phyloP scores from a whole-genome alignment of 2,329 filamentous ascomycete genomes.

The Penicillium verrucosum region DNA sequence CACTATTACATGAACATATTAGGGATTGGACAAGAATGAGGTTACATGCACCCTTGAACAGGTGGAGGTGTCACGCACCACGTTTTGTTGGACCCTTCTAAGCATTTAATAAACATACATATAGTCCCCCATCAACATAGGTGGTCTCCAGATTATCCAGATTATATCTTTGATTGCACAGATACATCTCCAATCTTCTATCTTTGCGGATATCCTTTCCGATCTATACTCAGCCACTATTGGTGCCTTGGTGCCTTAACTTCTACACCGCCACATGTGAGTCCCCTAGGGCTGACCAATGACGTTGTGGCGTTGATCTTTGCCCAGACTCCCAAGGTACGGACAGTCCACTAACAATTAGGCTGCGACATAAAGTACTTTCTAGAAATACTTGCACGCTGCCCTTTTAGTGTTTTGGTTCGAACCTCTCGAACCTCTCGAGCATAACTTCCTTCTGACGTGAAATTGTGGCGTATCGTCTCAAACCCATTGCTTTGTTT shows the following conservation, averaged over 20 bases:
- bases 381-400: slow-evolving; percentile 2
- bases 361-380: slow-evolving; percentile 28
- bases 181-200: not conserved
- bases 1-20: not conserved
- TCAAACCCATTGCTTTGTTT: slow-evolving; percentile 6
- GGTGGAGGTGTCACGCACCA: slow-evolving; percentile 19
- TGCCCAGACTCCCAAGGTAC: slow-evolving; percentile 20
- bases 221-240: not conserved
- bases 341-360: slow-evolving; percentile 20
- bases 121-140: not conserved
- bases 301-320: slow-evolving; percentile 18
- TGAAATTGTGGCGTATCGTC: slow-evolving; percentile 14
- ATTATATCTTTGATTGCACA: not conserved
- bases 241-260: not conserved
- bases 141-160: not conserved
- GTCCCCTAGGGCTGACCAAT: slow-evolving; percentile 10
- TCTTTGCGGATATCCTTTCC: not conserved
- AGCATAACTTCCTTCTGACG: not conserved
- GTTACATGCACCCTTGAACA: slow-evolving; percentile 13
- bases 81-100: not conserved
- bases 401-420: not conserved
- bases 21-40: not conserved
- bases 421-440: not conserved
- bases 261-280: slow-evolving; percentile 11
- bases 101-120: not conserved